Conservation (phyloP, 257 asterid genomes). For the Salvia hispanica region DNA sequence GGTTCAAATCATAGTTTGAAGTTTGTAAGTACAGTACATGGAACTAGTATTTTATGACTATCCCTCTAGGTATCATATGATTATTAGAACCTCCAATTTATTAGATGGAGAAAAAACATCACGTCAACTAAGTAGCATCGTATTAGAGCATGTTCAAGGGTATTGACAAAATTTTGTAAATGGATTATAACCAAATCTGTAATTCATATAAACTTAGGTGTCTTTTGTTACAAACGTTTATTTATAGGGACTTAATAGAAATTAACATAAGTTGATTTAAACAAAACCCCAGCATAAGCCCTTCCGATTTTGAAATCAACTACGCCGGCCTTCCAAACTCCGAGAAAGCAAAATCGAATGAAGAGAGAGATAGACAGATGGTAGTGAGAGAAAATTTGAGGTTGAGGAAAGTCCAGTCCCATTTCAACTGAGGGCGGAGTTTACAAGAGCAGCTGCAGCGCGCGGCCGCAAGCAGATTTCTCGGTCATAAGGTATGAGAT, state of each 20-base stretch:
- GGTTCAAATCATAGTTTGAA: too few relatives aligned
- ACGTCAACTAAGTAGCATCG: too few relatives aligned
- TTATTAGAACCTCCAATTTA: too few relatives aligned
- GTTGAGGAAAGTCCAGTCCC: not conserved
- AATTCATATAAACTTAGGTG: not conserved
- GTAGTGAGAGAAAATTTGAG: not conserved
- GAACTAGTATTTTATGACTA: too few relatives aligned
- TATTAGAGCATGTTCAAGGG: too few relatives aligned
- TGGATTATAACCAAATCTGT: too few relatives aligned
- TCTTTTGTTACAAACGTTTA: not conserved
- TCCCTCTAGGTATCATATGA: too few relatives aligned
- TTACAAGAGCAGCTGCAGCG: not conserved
- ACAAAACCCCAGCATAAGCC: not conserved
- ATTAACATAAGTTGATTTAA: not conserved
- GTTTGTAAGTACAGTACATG: too few relatives aligned
- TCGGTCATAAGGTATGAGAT: not conserved
- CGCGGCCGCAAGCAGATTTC: slow-evolving; percentile 18
- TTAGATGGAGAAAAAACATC: too few relatives aligned
- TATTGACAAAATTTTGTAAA: too few relatives aligned
- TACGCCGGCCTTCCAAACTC: slow-evolving; percentile 1
- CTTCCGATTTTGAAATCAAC: not conserved
- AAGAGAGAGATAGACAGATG: not conserved
- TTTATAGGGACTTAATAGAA: not conserved
- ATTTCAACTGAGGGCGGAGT: not conserved
- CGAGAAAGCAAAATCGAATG: not conserved